These are phyloP conservation scores for Raphanus sativus DNA, from an alignment of 345 rosid species.

Conservation along the genomic window DNA sequence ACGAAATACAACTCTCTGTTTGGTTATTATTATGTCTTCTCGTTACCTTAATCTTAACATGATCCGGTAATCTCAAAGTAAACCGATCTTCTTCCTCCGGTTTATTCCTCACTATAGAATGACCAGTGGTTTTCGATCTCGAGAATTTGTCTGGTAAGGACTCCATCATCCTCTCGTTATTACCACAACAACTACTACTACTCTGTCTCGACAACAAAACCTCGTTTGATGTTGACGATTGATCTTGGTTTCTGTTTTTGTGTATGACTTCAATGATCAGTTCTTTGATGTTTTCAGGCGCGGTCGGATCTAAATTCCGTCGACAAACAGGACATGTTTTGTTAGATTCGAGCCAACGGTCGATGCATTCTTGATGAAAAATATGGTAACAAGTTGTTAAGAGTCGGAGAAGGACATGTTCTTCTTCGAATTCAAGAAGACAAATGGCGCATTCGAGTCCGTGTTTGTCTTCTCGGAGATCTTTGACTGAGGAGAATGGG, in stretches of 20 bases:
- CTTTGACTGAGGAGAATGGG: neutral
- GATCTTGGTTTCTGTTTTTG: neutral
- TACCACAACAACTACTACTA: neutral
- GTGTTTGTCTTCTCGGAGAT: neutral
- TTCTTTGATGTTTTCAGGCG: neutral
- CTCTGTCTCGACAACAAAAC: neutral
- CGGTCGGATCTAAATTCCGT: neutral
- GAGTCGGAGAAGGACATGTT: neutral
- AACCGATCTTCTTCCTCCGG: neutral
- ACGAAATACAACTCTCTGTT: neutral
- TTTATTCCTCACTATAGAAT: neutral
- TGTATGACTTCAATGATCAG: neutral
- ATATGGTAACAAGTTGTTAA: neutral
- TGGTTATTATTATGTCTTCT: neutral
- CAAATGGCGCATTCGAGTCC: neutral
- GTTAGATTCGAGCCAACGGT: neutral
- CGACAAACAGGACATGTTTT: neutral
- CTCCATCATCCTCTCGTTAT: neutral
- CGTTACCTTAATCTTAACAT: neutral
- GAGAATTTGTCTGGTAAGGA: neutral
- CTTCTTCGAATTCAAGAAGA: neutral
- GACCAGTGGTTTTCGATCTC: neutral
- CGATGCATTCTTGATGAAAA: neutral
- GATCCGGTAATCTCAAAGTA: neutral
- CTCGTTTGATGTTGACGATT: neutral